Base-by-base conservation (phyloP, 495 filamentous ascomycete genomes). In the Evansstolkia leycettana region DNA sequence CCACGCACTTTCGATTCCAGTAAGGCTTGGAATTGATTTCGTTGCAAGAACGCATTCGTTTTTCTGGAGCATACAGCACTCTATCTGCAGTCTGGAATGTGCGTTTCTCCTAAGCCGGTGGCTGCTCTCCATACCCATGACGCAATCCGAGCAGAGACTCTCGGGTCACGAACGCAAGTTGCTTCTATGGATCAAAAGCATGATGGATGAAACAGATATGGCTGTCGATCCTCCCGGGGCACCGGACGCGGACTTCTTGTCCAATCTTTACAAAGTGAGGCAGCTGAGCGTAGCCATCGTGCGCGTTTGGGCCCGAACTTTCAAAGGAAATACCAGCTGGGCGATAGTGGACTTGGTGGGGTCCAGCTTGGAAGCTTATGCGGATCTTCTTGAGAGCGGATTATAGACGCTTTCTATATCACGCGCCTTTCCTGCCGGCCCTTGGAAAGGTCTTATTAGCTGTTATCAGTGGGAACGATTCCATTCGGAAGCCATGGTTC, bases 181-280 rank as follows among this genome's bases (percentile, higher is more conserved):
- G 7, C 67, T 82, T 14, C 55, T 74, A 27, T 80, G 72, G 65
- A 67, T 85, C 25, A 73, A 77, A 34, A 76, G 72, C 44, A 80
- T 85, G 73, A 67, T 85, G 44, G 75, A 81, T 47, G 80, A 85
- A 61, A 84, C 80, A 7, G 76, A 81, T 41, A 78, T 82, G 51
- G 76, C 78, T 28, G 74, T 78, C 25, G 57, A 62, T 46, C 57
- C 57, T 6, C 52, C 56, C 5, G 62, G 62, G 7, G 54, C 60
- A 17, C 59, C 58, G 10, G 60, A 69, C 23, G 31, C 59, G 30
- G 61, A 65, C 0, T 66, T 69, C 39, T 51, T 69, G 41, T 45
- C 60, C 15, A 62, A 62, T 34, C 61, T 55, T 11, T 63, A 54
- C 34, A 69, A 69, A 39, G 60, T 58, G 24, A 59, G 54, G 8